Evolutionary conservation across 495 filamentous ascomycete species (phyloP).

Genomic region (Penicillium canariense): DNA sequence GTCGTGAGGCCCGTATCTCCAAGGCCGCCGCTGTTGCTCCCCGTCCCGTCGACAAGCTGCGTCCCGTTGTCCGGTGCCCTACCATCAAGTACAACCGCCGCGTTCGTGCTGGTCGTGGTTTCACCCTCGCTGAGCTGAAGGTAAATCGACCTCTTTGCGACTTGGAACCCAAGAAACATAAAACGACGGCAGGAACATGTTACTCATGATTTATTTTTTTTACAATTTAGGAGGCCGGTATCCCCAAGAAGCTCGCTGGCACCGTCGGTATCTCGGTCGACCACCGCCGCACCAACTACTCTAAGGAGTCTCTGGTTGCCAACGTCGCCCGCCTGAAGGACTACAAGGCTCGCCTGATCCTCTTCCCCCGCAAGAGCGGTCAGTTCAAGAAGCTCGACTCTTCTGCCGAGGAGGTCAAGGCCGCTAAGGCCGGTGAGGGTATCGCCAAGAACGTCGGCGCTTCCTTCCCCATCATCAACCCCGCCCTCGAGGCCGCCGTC

Average conservation of each 20-base stretch:
- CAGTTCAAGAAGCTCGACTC: constrained; percentile 88
- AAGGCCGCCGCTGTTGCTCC: constrained; percentile 95
- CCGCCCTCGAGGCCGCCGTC: constrained; percentile 55
- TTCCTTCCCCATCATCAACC: constrained; percentile 69
- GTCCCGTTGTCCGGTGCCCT: constrained; percentile 93
- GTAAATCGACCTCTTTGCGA: constrained; percentile 48
- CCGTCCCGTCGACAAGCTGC: constrained; percentile 93
- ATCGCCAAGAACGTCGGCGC: constrained; percentile 53
- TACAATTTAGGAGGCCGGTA: constrained; percentile 75
- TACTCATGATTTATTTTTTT: constrained; percentile 17
- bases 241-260: constrained; percentile 88
- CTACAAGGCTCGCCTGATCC: constrained; percentile 90
- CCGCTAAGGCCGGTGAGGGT: constrained; percentile 59
- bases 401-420: constrained; percentile 79
- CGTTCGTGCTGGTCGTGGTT: constrained; percentile 92
- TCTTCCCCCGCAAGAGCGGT: constrained; percentile 94
- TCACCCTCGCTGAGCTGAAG: constrained; percentile 96
- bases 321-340: constrained; percentile 96
- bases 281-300: constrained; percentile 93
- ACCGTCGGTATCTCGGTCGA: constrained; percentile 98
- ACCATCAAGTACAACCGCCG: constrained; percentile 98
- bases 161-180: neutral
- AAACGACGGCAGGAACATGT: neutral
- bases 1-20: constrained; percentile 80
- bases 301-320: constrained; percentile 83